Percentiles rank a stretch among this genome's conserved stretches.
Conservation (phyloP, 1,284 basidiomycete species). For the Apiotrichum laibachii region DNA sequence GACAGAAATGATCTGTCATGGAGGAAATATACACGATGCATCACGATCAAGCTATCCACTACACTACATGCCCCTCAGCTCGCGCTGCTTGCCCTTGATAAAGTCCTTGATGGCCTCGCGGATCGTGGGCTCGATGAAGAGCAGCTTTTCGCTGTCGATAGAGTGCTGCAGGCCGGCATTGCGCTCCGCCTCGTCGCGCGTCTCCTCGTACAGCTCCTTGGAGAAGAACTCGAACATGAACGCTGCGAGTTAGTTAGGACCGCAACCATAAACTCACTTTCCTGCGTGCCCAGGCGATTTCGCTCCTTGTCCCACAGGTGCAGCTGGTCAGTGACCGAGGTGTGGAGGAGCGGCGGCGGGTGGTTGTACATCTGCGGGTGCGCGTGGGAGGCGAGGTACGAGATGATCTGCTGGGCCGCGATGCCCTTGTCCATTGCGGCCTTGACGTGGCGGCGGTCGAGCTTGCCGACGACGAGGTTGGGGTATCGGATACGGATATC, state of each 20-base stretch:
- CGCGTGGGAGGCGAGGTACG: conserved; percentile 88
- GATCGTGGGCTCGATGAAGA: conserved; percentile 42
- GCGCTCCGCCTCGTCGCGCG: conserved; percentile 34
- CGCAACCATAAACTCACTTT: conserved; percentile 58
- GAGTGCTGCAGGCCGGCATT: conserved; percentile 34
- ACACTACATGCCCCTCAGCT: conserved; percentile 26
- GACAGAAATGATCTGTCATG: too few species aligned
- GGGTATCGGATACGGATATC: conserved; percentile 90
- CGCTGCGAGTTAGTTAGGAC: conserved; percentile 24
- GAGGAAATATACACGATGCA: too few species aligned
- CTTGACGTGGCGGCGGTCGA: conserved; percentile 93
- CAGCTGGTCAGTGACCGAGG: conserved; percentile 91
- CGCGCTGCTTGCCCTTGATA: conserved; percentile 35
- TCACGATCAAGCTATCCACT: neutral
- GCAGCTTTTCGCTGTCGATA: conserved; percentile 30
- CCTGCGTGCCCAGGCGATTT: conserved; percentile 80
- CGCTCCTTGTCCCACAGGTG: conserved; percentile 96
- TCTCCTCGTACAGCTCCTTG: conserved; percentile 46
- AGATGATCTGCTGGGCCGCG: conserved; percentile 94
- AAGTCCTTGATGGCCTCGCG: conserved; percentile 45
- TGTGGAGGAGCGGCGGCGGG: conserved; percentile 48
- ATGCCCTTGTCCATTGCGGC: conserved; percentile 92
- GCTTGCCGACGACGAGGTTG: conserved; percentile 90
- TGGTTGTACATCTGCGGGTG: conserved; percentile 98
- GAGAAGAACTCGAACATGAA: conserved; percentile 47